Base-by-base conservation (phyloP, 306 rosid genomes). In the Trifolium fragiferum region DNA sequence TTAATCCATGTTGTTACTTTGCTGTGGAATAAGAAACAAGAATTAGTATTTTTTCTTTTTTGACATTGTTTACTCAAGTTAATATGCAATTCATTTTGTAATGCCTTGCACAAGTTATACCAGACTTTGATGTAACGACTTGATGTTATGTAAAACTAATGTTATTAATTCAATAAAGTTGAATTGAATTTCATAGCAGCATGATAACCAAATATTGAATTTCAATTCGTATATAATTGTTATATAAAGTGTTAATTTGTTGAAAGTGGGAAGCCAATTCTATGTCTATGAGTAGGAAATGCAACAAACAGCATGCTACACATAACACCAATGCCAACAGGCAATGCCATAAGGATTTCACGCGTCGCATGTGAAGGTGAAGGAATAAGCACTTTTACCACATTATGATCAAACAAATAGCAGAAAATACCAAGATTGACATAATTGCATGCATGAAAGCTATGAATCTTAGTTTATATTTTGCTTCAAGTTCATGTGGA, bases 191-290 rank as follows among this genome's bases (percentile, higher is more conserved):
- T 25, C 27, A 25, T 25, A 25, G 2, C 27, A 25, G 27, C 2
- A 25, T 25, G 3, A 25, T 25, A 25, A 25, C 2, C 27, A 25
- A 25, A 25, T 1, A 25, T 25, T 25, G 27, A 25, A 25, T 2
- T 25, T 25, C 27, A 25, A 25, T 25, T 25, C 27, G 8, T 40
- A 40, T 40, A 40, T 40, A 9, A 43, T 43, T 41, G 27, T 25
- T 25, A n/a, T n/a, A n/a, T n/a, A n/a, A 66, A 27, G 3, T 57
- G 14, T 82, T 59, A 83, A 27, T 33, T 73, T 37, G 72, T 7
- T 11, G 85, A 77, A n/a, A 80, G 78, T 38, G 87, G 83, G 75
- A 89, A 91, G 44, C 95, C 97, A 78, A 91, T 85, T 51, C 92
- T 95, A 71, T 87, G 92, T 33, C 97, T 85, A 14, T 43, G 70